Base-by-base conservation (phyloP, 352 stramenopile species). In the Pythium pyrilobum region DNA sequence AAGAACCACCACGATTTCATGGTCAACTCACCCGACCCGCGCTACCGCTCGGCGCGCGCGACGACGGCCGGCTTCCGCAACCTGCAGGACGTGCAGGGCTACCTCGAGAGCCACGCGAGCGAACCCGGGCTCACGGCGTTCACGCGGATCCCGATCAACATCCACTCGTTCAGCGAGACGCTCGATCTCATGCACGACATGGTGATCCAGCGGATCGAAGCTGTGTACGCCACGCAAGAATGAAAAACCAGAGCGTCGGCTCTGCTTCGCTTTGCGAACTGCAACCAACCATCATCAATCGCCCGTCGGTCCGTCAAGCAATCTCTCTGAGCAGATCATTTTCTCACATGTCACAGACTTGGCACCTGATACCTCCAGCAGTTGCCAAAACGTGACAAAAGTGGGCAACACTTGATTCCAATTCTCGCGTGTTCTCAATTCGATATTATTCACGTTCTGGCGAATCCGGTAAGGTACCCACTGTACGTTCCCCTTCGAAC, bases 111-210 rank as follows among this genome's bases (percentile, higher is more conserved):
- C 11, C 78, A 92, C 60, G 62, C 41, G 23, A 45, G 61, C 20
- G 76, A 85, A 24, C 48, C 67, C 0, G 69, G 61, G 6, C 64
- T 75, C 47, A 63, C 79, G 51, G 66, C 81, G 16, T 95, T 95
- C 62, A 89, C 80, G 9, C 66, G 86, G 49, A 79, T 95, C 59
- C 60, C 66, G 31, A 85, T 95, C 42, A 87, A 95, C 52, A 65
- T 90, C 37, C 80, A 95, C 56, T 95, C 84, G 42, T 91, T 95
- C 63, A 69, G 90, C 64, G 77, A 77, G n/a, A 95, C 81, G 27
- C 70, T 95, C 40, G 81, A 95, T 59, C 62, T 78, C 50, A 74
- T 95, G 44, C 84, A 95, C 62, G 84, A 95, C 59, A 79, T 90
- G 25, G 81, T 95, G 52, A 72, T 95, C 16, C 70, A 89, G 53